These are phyloP conservation scores for Cicer chorassanicum DNA, from an alignment of 306 rosid species.

Conservation along the genomic window DNA sequence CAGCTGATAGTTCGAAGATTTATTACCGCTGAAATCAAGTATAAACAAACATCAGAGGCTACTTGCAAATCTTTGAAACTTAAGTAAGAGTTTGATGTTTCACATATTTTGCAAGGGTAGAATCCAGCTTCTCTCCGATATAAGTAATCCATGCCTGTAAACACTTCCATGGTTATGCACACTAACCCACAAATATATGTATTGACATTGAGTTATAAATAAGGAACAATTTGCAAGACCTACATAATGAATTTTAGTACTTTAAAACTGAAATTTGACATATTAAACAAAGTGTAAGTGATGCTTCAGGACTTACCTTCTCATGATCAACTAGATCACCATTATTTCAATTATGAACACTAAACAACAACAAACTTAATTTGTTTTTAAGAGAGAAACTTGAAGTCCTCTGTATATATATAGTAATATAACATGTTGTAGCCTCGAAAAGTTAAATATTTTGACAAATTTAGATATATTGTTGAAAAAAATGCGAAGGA, in stretches of 20 bases:
- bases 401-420: neutral
- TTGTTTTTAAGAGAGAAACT: neutral
- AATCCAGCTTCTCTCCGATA: constrained; percentile 70
- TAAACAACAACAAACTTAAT: constrained; percentile 5
- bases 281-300: constrained; percentile 5
- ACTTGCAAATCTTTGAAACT: constrained; percentile 52
- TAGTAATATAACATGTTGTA: constrained; percentile 1
- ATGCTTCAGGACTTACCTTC: neutral
- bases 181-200: constrained; percentile 18
- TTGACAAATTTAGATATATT: constrained; percentile 18
- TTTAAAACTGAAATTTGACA: constrained; percentile 20
- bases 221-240: constrained; percentile 22
- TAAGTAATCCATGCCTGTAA: constrained; percentile 60
- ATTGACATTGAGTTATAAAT: constrained; percentile 18
- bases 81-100: constrained; percentile 44
- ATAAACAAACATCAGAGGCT: constrained; percentile 25
- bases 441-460: constrained; percentile 17
- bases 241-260: constrained; percentile 25
- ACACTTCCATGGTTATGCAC: constrained; percentile 35
- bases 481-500: neutral
- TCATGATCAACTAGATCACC: neutral
- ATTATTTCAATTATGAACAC: neutral
- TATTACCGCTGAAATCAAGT: neutral
- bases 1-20: constrained; percentile 9
- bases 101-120: constrained; percentile 60